A percentile compares a stretch with the other conserved stretches of the same genome.
These are phyloP conservation scores for Corrigiola litoralis DNA, from an alignment of 179 eudicot genomes.

Conservation along the genomic window DNA sequence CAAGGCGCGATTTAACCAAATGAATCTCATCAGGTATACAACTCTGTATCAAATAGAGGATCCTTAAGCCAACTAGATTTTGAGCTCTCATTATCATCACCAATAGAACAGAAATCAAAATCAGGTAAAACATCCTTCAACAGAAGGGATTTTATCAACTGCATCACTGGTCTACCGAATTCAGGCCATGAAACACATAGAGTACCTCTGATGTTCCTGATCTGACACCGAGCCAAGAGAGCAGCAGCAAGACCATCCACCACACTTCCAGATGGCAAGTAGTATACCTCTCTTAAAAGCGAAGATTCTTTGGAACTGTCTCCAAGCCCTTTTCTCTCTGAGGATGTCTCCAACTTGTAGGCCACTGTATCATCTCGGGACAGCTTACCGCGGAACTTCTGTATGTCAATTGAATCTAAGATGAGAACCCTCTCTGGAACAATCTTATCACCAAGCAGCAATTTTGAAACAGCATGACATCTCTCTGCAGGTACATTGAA, in stretches of 20 bases:
- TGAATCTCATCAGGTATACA: conserved; percentile 58
- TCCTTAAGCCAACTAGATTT: conserved; percentile 50
- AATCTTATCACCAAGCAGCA: conserved; percentile 63
- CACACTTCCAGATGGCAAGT: conserved; percentile 87
- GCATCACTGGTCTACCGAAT: conserved; percentile 48
- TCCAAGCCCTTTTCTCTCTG: conserved; percentile 33
- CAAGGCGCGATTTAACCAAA: background rate
- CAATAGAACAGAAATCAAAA: conserved; percentile 29
- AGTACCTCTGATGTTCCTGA: conserved; percentile 61
- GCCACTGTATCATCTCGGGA: conserved; percentile 70
- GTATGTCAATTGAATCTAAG: conserved; percentile 69
- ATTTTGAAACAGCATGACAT: conserved; percentile 57
- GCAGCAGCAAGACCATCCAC: conserved; percentile 86
- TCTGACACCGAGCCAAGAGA: conserved; percentile 56
- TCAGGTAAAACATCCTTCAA: conserved; percentile 48
- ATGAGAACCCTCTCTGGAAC: conserved; percentile 66
- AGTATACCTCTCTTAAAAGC: conserved; percentile 46
- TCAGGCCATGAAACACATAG: conserved; percentile 82
- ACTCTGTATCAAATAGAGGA: conserved; percentile 51
- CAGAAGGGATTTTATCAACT: conserved; percentile 48
- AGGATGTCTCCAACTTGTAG: conserved; percentile 69
- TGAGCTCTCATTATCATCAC: conserved; percentile 29
- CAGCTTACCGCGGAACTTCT: conserved; percentile 73
- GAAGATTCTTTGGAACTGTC: conserved; percentile 18
- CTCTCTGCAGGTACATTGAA: conserved; percentile 64